Conservation (phyloP, 345 rosid species). For the Brassica rapa region DNA sequence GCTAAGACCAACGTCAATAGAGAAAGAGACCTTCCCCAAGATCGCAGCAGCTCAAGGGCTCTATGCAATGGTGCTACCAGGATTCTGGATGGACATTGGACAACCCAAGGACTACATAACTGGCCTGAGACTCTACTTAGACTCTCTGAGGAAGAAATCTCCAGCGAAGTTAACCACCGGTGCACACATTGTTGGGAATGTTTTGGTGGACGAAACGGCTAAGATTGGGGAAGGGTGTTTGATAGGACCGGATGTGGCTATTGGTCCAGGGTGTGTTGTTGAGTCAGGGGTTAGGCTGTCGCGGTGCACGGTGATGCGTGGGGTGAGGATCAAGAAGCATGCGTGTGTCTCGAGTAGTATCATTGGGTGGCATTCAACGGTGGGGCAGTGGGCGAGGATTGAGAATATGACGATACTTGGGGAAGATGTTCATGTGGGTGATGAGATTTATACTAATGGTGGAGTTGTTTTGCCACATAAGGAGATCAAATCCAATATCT, state of each 20-base stretch:
- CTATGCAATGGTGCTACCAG: conserved; percentile 92
- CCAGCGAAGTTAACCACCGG: conserved; percentile 69
- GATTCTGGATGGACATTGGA: conserved; percentile 99
- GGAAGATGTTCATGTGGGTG: conserved; percentile 93
- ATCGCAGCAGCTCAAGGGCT: conserved; percentile 75
- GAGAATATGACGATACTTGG: conserved; percentile 99
- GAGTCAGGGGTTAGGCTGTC: conserved; percentile 97
- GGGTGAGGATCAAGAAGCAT: conserved; percentile 90
- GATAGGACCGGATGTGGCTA: conserved; percentile 95
- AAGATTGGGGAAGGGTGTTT: conserved; percentile 93
- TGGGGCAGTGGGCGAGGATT: conserved; percentile 94
- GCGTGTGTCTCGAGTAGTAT: conserved; percentile 94
- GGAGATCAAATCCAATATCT: conserved; percentile 91
- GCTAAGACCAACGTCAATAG: conserved; percentile 95
- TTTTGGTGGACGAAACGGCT: conserved; percentile 81
- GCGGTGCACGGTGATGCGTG: conserved; percentile 95
- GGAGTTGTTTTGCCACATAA: conserved; percentile 98
- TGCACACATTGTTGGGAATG: conserved; percentile 73
- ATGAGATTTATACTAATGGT: conserved; percentile 95
- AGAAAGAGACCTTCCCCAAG: conserved; percentile 94
- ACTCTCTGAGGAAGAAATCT: conserved; percentile 75
- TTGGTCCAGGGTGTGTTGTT: conserved; percentile 90
- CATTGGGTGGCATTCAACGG: conserved; percentile 95
- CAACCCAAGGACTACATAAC: conserved; percentile 96
- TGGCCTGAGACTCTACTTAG: conserved; percentile 90